Evolutionary conservation across 805 yeast species (phyloP).

Genomic region (Scheffersomyces amazonensis): DNA sequence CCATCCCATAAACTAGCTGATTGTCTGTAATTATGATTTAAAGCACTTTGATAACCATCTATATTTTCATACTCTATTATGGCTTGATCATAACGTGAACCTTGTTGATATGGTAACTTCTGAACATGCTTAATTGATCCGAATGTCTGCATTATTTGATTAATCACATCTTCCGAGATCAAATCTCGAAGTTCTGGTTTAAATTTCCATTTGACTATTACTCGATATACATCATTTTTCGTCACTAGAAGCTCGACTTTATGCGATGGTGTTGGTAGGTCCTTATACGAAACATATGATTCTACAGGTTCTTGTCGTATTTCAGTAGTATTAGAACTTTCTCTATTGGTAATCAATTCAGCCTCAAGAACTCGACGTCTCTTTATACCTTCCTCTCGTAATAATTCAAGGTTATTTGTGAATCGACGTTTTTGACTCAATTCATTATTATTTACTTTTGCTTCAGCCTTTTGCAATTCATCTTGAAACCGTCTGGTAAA

Average conservation of each 20-base stretch:
- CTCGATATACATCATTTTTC: slow-evolving; percentile 6
- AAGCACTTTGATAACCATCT: slow-evolving; percentile 31
- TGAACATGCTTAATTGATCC: slow-evolving; percentile 29
- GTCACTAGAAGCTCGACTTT: neutral
- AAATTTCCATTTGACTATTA: slow-evolving; percentile 45
- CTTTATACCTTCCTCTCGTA: slow-evolving; percentile 25
- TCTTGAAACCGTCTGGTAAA: slow-evolving; percentile 24
- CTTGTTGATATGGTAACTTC: slow-evolving; percentile 5
- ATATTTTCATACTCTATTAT: slow-evolving; percentile 25
- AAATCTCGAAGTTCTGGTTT: slow-evolving; percentile 30
- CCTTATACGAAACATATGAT: slow-evolving; percentile 5
- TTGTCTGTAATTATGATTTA: slow-evolving; percentile 37
- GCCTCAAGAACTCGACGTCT: slow-evolving; percentile 23
- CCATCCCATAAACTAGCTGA: slow-evolving; percentile 47
- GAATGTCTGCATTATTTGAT: slow-evolving; percentile 43
- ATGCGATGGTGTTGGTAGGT: slow-evolving; percentile 4
- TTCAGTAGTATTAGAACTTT: neutral
- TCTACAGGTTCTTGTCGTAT: neutral
- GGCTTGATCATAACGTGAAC: slow-evolving; percentile 36
- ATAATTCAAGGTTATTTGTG: slow-evolving; percentile 10
- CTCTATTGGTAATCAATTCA: neutral
- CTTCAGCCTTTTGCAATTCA: slow-evolving; percentile 25
- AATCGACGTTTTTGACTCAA: slow-evolving; percentile 2
- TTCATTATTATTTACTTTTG: slow-evolving; percentile 6
- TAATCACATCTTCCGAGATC: slow-evolving; percentile 29